Conservation (phyloP, 345 rosid species). For the Eucalyptus decipiens region DNA sequence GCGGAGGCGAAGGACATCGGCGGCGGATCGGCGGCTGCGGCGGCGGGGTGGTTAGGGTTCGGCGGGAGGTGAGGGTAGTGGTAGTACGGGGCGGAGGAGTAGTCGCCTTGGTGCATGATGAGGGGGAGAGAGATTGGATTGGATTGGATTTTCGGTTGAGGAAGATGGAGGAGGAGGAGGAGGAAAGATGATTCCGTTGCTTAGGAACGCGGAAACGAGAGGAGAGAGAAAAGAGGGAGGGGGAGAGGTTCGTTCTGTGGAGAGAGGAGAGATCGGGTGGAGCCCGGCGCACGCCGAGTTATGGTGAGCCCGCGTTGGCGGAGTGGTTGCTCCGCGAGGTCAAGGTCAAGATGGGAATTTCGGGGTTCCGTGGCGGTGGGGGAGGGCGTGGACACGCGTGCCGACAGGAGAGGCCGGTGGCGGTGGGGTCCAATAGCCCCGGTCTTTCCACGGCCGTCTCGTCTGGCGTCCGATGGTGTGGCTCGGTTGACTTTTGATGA, state of each 20-base stretch:
- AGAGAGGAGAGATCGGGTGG: background rate
- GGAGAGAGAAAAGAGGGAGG: background rate
- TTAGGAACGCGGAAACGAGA: background rate
- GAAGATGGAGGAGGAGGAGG: background rate
- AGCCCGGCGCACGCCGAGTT: background rate
- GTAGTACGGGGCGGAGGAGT: slow-evolving; percentile 40
- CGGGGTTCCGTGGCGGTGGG: background rate
- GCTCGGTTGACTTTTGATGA: background rate
- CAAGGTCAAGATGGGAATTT: background rate
- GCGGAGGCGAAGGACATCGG: slow-evolving; percentile 53
- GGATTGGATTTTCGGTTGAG: background rate
- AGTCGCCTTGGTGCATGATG: slow-evolving; percentile 76
- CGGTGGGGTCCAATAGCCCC: background rate
- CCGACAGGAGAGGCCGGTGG: background rate
- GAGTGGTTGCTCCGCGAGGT: background rate
- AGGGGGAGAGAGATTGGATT: background rate
- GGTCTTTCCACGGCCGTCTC: background rate
- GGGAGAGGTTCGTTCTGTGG: background rate
- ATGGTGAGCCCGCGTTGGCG: background rate
- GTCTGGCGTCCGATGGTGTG: background rate
- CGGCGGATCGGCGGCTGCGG: slow-evolving; percentile 12
- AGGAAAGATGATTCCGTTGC: background rate
- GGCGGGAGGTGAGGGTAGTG: slow-evolving; percentile 35
- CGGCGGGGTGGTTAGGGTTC: background rate
- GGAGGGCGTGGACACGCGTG: background rate